Conservation (phyloP, 371 early-diverging fungal genomes). For the Batrachochytrium dendrobatidis region DNA sequence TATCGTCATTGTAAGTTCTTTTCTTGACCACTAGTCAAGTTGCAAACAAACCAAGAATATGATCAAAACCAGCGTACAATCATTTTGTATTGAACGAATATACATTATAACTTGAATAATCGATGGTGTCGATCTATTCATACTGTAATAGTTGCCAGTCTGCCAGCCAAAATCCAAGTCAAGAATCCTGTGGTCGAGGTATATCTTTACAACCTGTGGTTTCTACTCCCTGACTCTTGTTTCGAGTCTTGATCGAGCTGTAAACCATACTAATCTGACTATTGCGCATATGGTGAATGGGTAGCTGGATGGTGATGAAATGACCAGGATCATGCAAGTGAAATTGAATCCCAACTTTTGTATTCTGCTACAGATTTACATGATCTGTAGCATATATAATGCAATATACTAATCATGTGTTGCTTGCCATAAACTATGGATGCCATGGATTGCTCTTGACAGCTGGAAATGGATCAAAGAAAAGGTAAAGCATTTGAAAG, state of each 20-base stretch:
- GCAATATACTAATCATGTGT: background rate
- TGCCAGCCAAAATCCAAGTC: conserved; percentile 27
- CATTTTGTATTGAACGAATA: too few species aligned
- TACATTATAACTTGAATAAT: too few species aligned
- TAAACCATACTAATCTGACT: background rate
- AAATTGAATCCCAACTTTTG: background rate
- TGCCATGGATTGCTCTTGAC: background rate
- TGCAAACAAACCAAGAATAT: too few species aligned
- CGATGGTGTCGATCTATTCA: too few species aligned
- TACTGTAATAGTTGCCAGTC: background rate
- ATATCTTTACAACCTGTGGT: background rate
- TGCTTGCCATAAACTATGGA: background rate
- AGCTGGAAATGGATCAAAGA: conserved; percentile 87
- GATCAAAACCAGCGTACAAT: too few species aligned
- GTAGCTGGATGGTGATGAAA: conserved; percentile 93
- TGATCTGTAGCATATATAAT: too few species aligned
- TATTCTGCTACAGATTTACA: background rate
- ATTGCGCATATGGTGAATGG: background rate
- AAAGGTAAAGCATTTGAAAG: conserved; percentile 40
- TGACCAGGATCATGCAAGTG: conserved; percentile 82
- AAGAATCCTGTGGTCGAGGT: conserved; percentile 37
- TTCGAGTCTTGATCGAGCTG: background rate
- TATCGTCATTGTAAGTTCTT: too few species aligned
- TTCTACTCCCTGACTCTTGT: background rate
- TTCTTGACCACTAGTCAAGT: too few species aligned